Base-by-base conservation (phyloP, 768 basidiomycete species). In the Phlegmacium glaucopus region DNA sequence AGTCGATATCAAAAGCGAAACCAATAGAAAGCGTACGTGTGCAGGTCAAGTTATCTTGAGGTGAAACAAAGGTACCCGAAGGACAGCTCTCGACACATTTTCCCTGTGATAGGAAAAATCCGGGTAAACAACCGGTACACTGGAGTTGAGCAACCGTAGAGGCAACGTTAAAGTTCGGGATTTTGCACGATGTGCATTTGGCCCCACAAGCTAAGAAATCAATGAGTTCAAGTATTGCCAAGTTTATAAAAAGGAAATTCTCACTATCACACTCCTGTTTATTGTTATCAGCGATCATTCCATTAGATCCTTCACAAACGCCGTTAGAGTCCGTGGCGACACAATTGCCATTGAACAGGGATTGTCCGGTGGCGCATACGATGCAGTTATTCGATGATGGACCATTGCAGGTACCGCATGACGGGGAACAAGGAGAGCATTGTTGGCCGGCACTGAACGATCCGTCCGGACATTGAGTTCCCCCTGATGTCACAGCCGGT, bases 251-350 rank as follows among this genome's bases (percentile, higher is more conserved):
- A 25, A 6, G 46, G 39, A 29, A 22, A 44, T 32, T 75, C 86
- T 64, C 58, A 91, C 90, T 78, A 58, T 94, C 89, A 59, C 92
- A 94, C 56, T 83, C 80, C n/a, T 77, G 69, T 67, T 92, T 94
- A 61, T 77, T 75, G 55, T 90, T 90, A 55, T 95, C 87, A 16
- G 82, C 90, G 29, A 94, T 78, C 52, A 88, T 69, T 39, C 65
- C 65, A 53, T 72, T 78, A 9, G 87, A 76, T 6, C 82, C 82
- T 38, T 77, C 69, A 66, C 93, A 95, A 8, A 89, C 79, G 3
- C 93, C 93, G 50, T 78, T 74, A 12, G 65, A 66, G 58, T 83
- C 77, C 27, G 83, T 72, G 39, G 72, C 64, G 13, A 92, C 87
- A 60, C 93, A 94, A 38, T 61, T 72, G 0, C 89, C 87, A 42